Base-by-base conservation (phyloP, 495 filamentous ascomycete genomes). In the Xylaria grammica region DNA sequence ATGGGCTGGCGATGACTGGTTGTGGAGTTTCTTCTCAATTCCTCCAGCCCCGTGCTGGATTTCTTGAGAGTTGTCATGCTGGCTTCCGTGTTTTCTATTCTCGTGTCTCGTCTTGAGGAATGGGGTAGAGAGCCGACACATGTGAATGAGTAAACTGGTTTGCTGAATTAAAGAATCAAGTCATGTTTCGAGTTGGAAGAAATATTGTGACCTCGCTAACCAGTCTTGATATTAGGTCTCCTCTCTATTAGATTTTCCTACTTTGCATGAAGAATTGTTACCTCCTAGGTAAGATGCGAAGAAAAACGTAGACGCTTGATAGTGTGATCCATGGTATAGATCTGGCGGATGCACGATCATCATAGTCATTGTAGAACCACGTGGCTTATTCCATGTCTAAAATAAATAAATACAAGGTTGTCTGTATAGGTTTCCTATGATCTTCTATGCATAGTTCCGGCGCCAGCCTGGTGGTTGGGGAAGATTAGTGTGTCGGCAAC, bases 401-500 rank as follows among this genome's bases (percentile, higher is more conserved):
- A 68, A 40, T 24, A 0, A 36, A 22, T 63, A 15, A 20, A 42
- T 63, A 55, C 30, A 30, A 54, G 3, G 20, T 17, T 10, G 9
- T 53, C 2, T 45, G 4, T 53, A 44, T 19, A 46, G 1, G 2
- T 2, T 26, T 56, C 52, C 27, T 48, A 72, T 61, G 71, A 60
- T 62, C 66, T 78, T 36, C 66, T 71, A 62, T 81, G 74, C 71
- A 81, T 55, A 11, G 73, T 60, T 26, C 66, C 66, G 58, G 77
- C 77, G 20, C 72, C 71, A 38, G 74, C 78, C 72, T 81, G 67
- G 72, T 99, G 95, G 70, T 87, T 96, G 20, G 95, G 95, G 79
- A 87, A 99, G 57, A 99, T 81, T 45, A 99, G 75, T 34, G 93
- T 91, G 76, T 99, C 95, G 5, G 95, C 95, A 67, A 99, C 76